A percentile compares a stretch with the other conserved stretches of the same genome.
Evolutionary conservation across 176 grass and related monocot species (phyloP).

Genomic region (Secale cereale): DNA sequence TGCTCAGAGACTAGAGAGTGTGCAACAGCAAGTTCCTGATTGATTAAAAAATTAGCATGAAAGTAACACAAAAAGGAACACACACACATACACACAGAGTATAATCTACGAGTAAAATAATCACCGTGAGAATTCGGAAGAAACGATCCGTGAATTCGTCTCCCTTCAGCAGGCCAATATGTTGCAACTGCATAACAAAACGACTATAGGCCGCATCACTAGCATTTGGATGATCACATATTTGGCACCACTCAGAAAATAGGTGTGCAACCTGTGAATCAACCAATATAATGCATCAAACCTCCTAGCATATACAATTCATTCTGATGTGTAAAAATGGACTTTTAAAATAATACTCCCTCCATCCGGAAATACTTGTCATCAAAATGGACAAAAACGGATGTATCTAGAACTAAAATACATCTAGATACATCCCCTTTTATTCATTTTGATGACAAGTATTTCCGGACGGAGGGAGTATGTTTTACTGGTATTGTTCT

Average conservation of each 20-base stretch:
- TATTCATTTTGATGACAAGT: no score
- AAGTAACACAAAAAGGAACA: background rate
- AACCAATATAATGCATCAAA: conserved; percentile 21
- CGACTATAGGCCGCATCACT: conserved; percentile 56
- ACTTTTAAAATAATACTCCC: no score
- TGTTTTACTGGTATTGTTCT: no score
- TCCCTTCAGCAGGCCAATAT: conserved; percentile 63
- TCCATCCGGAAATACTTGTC: no score
- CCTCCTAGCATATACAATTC: background rate
- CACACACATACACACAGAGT: background rate
- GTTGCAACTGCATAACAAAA: conserved; percentile 71
- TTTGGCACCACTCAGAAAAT: conserved; percentile 76
- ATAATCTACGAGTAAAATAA: conserved; percentile 14
- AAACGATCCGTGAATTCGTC: conserved; percentile 79
- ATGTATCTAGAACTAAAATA: no score
- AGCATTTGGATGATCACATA: conserved; percentile 61
- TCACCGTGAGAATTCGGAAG: conserved; percentile 67
- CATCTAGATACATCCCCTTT: no score
- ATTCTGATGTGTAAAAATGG: background rate
- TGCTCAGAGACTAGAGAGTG: conserved; percentile 55
- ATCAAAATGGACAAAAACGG: no score
- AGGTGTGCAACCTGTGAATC: conserved; percentile 45
- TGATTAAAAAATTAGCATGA: conserved; percentile 23
- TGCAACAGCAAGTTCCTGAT: conserved; percentile 67
- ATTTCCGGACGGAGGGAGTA: no score